phyloP scores from a whole-genome alignment of 805 yeast genomes.

The Suhomyces sp. region DNA sequence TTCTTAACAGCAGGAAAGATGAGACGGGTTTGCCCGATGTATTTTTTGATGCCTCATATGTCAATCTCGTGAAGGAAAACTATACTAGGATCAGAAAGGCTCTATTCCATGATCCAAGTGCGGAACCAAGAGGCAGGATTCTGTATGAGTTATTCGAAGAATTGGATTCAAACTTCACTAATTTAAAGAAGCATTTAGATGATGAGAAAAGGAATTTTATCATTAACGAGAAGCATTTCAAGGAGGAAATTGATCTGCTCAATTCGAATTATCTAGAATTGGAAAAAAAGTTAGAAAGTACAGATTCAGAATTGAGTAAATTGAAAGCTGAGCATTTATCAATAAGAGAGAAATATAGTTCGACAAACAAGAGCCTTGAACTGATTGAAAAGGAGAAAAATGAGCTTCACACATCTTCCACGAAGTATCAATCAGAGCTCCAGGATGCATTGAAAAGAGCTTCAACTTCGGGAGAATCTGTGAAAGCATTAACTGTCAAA shows the following conservation, averaged over 20 bases:
- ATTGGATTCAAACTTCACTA: conserved; percentile 36
- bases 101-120: conserved; percentile 67
- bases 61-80: conserved; percentile 67
- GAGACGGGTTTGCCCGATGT: conserved; percentile 87
- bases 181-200: conserved; percentile 23
- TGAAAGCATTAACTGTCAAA: conserved; percentile 31
- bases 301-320: conserved; percentile 33
- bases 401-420: conserved; percentile 29
- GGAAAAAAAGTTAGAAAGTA: conserved; percentile 11
- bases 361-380: conserved; percentile 20
- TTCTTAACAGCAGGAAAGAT: conserved; percentile 54
- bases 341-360: conserved; percentile 19
- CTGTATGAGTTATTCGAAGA: conserved; percentile 61
- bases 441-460: conserved; percentile 30
- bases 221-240: conserved; percentile 19
- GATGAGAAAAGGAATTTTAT: conserved; percentile 19
- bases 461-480: conserved; percentile 21
- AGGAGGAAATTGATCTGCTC: conserved; percentile 14
- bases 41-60: conserved; percentile 65
- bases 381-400: conserved; percentile 30
- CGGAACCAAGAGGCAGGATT: conserved; percentile 67
- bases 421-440: conserved; percentile 29
- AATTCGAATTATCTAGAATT: conserved; percentile 19
- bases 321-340: conserved; percentile 20
- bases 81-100: conserved; percentile 65